Evolutionary conservation across 2,329 filamentous ascomycete species (phyloP).

Genomic region (Beauveria australis): DNA sequence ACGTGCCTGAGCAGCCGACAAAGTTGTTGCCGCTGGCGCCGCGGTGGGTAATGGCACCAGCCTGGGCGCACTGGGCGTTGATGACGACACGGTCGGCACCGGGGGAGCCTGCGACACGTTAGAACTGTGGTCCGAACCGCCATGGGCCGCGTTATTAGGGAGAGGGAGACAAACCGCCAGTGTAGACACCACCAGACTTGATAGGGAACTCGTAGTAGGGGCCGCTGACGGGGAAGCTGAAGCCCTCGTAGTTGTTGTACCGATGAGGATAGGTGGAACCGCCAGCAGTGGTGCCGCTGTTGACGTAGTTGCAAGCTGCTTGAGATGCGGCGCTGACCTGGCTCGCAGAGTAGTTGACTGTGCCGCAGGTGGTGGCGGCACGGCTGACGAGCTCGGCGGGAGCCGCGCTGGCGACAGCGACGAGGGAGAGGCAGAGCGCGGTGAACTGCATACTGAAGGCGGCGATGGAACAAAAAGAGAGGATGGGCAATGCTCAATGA

Average conservation of each 20-base stretch:
- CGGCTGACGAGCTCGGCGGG: slow-evolving; percentile 20
- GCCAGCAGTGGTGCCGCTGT: slow-evolving; percentile 28
- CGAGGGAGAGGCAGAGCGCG: slow-evolving; percentile 13
- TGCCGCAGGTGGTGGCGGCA: slow-evolving; percentile 43
- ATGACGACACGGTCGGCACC: slow-evolving; percentile 57
- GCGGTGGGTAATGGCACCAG: slow-evolving; percentile 57
- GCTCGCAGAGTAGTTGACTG: slow-evolving; percentile 39
- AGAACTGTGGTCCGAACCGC: not conserved
- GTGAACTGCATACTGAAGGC: slow-evolving; percentile 8
- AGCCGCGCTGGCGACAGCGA: slow-evolving; percentile 11
- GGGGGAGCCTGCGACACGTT: slow-evolving; percentile 39
- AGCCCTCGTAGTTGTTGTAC: slow-evolving; percentile 56
- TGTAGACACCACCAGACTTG: slow-evolving; percentile 41
- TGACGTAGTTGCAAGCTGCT: slow-evolving; percentile 43
- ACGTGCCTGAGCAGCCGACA: slow-evolving; percentile 40
- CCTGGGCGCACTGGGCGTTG: slow-evolving; percentile 42
- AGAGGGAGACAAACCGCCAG: slow-evolving; percentile 36
- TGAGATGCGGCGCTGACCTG: slow-evolving; percentile 41
- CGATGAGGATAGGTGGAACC: slow-evolving; percentile 43
- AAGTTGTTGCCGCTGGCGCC: slow-evolving; percentile 56
- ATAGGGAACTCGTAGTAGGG: slow-evolving; percentile 60
- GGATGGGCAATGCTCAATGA: not conserved
- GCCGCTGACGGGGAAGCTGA: slow-evolving; percentile 45
- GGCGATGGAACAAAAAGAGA: not conserved
- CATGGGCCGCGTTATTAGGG: not conserved